Evolutionary conservation across 1,284 basidiomycete species (phyloP), one percentile per base, ranked within the genome.

Genomic region (Ceratobasidium sp.): DNA sequence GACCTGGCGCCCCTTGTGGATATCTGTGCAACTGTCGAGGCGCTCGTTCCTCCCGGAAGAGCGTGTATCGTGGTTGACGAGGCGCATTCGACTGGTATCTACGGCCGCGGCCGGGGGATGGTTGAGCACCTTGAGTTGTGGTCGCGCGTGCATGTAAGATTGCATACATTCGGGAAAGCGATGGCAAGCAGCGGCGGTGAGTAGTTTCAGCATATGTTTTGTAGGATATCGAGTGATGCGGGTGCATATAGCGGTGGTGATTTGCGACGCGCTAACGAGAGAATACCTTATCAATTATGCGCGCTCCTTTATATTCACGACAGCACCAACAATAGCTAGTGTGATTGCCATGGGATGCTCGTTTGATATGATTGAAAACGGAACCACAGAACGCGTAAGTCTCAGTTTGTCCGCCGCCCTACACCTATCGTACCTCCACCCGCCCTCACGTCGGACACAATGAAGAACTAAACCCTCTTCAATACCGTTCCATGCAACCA

Each of bases 271-370:
- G 1, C 84, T 94, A 0, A 86, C 95, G 39, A 88, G 92, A 7
- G 88, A 92, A 76, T 98, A 96, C 82, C 84, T 98, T 24, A 84
- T 98, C 80, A 98, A 98, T 81, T 98, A 98, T 83, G 95, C 95
- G 0, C 87, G 96, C 39, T 90, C 95, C 4, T 85, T 98, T 63
- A 94, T 97, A 73, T 98, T 94, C 83, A 96, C 94, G 0, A 97
- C 95, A 0, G 88, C 93, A 0, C 85, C 94, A 77, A 89, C 90
- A 74, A 88, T 90, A 77, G 86, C 90, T 19, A 94, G 89, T 79
- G 86, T 96, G 51, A 83, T 94, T 58, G 89, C 92, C 0, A 87
- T 91, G 24, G 86, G 90, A 66, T 90, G 90, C 76, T 90, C 92
- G 0, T 92, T 96, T 81, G 92, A 94, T 78, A 82, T 94, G 79